Base-by-base conservation (phyloP, 306 rosid species). In the Castanospermum australe region DNA sequence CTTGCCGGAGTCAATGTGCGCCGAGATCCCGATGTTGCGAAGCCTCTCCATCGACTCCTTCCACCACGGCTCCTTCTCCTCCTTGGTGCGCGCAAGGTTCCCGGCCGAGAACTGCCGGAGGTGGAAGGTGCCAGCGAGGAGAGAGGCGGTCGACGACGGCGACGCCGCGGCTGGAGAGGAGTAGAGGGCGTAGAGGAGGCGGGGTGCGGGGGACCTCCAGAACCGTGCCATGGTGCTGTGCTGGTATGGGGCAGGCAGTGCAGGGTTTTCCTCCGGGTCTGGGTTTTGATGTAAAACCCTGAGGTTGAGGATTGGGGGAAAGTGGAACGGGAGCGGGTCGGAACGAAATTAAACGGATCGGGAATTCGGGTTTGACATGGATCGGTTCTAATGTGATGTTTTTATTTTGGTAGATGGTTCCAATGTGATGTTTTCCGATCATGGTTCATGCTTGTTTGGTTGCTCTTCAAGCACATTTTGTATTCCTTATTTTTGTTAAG, bases 1-100 rank as follows among this genome's bases (percentile, higher is more conserved):
- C 92, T 95, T 95, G 14, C 98, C 99, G 65, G 99, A 95, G 82
- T 95, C 99, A 17, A 95, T 95, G 44, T 95, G 99, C 7, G 99
- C 99, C 20, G 99, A 95, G 88, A 95, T 95, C 81, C 99, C 99
- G 45, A 95, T 95, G 75, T 95, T 95, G 2, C 99, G 97, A 22
- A 90, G 81, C 86, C 47, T 81, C 48, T 78, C 88, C 99, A 91
- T 86, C 1, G 97, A 88, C 30, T 91, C 99, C 86, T 87, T 90
- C 99, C 97, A 95, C 96, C 96, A 91, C 0, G 90, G 92, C 44
- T 95, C 98, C 73, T 95, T 93, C 1, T 88, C 93, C 9, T 89
- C 91, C 36, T 88, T 91, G 8, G 87, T 83, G 3, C 96, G 97
- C 2, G 94, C 99, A 5, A 73, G 71, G 80, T 77, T 91, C 0